Percentiles rank a stretch among this genome's conserved stretches.
phyloP scores from a whole-genome alignment of 2,329 filamentous ascomycete genomes.

The Aureobasidium musti region DNA sequence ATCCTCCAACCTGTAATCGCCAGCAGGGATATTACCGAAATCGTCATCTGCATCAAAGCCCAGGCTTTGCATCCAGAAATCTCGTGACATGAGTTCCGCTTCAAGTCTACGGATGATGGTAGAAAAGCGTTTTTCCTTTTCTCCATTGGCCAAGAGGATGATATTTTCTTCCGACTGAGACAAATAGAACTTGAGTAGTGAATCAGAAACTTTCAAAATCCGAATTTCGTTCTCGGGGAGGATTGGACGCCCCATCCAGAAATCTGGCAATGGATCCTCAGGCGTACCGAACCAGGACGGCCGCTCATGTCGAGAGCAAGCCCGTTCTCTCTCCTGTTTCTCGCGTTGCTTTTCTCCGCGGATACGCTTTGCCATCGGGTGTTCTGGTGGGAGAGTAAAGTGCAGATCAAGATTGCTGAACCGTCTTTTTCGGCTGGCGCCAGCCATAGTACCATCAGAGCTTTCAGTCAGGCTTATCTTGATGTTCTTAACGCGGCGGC shows the following conservation, averaged over 20 bases:
- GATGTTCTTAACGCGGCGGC: not conserved
- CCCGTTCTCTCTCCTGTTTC: not conserved
- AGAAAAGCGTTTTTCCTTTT: not conserved
- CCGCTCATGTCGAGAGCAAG: not conserved
- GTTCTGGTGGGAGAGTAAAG: not conserved
- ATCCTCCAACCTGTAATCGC: not conserved
- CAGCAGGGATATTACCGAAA: not conserved
- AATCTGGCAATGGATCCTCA: constrained; percentile 11
- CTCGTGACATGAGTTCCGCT: constrained; percentile 15
- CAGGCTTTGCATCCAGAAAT: constrained; percentile 21
- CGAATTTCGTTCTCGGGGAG: not conserved
- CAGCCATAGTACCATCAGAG: not conserved
- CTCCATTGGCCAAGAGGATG: not conserved
- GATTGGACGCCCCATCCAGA: constrained; percentile 19
- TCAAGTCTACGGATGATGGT: constrained; percentile 2
- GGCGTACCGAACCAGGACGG: constrained; percentile 1
- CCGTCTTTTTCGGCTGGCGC: not conserved
- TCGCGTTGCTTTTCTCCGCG: not conserved
- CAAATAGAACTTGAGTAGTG: constrained; percentile 4
- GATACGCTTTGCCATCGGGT: not conserved
- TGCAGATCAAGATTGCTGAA: not conserved
- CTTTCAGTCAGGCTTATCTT: not conserved
- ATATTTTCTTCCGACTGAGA: constrained; percentile 2
- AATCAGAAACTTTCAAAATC: not conserved
- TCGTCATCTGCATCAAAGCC: not conserved